Evolutionary conservation across 768 basidiomycete species (phyloP).

Genomic region (Dioszegia hungarica): DNA sequence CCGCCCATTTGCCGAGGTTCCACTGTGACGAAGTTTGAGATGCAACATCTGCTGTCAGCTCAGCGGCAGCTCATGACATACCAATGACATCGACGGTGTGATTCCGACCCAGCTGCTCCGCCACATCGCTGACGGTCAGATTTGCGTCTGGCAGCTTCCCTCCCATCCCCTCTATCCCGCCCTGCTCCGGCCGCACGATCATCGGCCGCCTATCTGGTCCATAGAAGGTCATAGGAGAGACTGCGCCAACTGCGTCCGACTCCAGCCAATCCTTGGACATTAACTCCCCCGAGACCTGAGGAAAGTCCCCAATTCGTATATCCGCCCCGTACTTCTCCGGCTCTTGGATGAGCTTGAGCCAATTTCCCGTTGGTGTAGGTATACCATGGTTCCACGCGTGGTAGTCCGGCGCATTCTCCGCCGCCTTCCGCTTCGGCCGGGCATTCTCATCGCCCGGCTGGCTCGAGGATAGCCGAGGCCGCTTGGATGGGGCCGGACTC

Average conservation of each 20-base stretch:
- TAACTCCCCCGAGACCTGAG: constrained; percentile 15
- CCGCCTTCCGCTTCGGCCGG: constrained; percentile 42
- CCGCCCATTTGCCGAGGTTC: constrained; percentile 86
- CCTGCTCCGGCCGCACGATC: constrained; percentile 58
- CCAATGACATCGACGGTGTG: constrained; percentile 87
- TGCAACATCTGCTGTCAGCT: constrained; percentile 61
- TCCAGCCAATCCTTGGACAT: constrained; percentile 35
- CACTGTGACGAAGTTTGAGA: constrained; percentile 81
- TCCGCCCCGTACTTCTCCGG: constrained; percentile 36
- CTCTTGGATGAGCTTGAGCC: constrained; percentile 43
- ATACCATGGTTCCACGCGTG: constrained; percentile 44
- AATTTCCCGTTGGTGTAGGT: constrained; percentile 41
- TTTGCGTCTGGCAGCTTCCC: constrained; percentile 76
- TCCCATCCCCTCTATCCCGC: constrained; percentile 68
- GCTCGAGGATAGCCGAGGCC: not conserved
- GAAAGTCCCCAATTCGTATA: constrained; percentile 27
- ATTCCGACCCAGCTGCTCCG: constrained; percentile 69
- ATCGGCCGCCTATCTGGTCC: constrained; percentile 61
- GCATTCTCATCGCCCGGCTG: not conserved
- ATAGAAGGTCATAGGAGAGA: constrained; percentile 32
- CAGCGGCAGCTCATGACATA: constrained; percentile 40
- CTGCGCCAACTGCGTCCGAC: constrained; percentile 3
- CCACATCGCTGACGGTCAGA: constrained; percentile 76
- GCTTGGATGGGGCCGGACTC: not conserved
- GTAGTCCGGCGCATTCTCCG: constrained; percentile 40